These are phyloP conservation scores for Globisporangium rhizosaccharum DNA, from an alignment of 352 stramenopile genomes.

Conservation along the genomic window DNA sequence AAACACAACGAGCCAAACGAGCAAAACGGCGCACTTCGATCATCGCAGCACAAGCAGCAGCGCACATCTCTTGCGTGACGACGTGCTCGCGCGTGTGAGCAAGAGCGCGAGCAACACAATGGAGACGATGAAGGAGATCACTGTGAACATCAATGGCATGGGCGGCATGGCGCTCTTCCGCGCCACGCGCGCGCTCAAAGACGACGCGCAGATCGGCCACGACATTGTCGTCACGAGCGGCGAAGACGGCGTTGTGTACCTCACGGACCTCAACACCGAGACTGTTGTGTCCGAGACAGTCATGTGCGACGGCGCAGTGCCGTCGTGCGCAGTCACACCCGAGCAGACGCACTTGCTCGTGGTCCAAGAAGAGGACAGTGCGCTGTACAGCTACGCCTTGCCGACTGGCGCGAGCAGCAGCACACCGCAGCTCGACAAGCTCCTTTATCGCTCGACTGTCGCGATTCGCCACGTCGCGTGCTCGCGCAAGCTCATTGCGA, in stretches of 20 bases:
- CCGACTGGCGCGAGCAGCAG: conserved; percentile 30
- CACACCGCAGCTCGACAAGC: conserved; percentile 34
- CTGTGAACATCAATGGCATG: conserved; percentile 64
- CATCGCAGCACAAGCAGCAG: too few relatives aligned
- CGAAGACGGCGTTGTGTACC: conserved; percentile 76
- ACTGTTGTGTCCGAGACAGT: conserved; percentile 36
- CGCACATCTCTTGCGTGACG: background rate
- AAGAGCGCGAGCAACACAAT: conserved; percentile 13
- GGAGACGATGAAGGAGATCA: conserved; percentile 77
- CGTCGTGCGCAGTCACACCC: conserved; percentile 59
- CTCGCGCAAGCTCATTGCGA: conserved; percentile 50
- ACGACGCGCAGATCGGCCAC: conserved; percentile 16
- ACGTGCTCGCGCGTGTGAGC: background rate
- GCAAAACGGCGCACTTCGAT: too few relatives aligned
- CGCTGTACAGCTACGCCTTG: conserved; percentile 65
- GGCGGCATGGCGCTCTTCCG: conserved; percentile 58
- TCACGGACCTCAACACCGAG: conserved; percentile 60
- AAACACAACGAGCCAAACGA: too few relatives aligned
- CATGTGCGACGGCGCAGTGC: conserved; percentile 57
- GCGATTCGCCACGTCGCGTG: conserved; percentile 68
- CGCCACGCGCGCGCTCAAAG: conserved; percentile 24
- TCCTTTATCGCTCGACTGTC: conserved; percentile 68
- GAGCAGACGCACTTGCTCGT: conserved; percentile 66
- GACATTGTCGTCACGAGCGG: conserved; percentile 72
- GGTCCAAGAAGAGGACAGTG: conserved; percentile 66